These are phyloP conservation scores for Leccinum subgranulosum DNA, from an alignment of 768 basidiomycete genomes.

Conservation along the genomic window DNA sequence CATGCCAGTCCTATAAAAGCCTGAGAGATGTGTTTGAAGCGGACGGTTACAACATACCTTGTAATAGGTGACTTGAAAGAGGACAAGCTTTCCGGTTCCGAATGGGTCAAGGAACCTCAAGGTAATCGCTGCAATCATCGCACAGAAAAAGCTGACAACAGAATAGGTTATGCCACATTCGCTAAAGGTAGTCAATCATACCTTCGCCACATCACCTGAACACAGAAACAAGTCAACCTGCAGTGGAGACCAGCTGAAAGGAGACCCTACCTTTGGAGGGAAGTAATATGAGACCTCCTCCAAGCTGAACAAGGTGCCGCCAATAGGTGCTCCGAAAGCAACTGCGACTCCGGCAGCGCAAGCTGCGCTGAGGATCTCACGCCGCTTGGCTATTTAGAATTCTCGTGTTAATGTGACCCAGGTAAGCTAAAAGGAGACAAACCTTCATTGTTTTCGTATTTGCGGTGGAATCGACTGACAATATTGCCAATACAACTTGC, in stretches of 20 bases:
- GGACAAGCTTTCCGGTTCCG: conserved; percentile 88
- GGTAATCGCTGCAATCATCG: conserved; percentile 95
- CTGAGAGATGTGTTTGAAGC: conserved; percentile 1
- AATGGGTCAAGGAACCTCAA: conserved; percentile 93
- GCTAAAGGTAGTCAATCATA: conserved; percentile 29
- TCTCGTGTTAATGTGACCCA: neutral
- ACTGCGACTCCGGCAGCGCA: conserved; percentile 98
- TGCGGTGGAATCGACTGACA: conserved; percentile 75
- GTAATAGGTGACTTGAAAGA: conserved; percentile 90
- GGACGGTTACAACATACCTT: conserved; percentile 42
- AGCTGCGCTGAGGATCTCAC: conserved; percentile 93
- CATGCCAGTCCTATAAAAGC: conserved; percentile 81
- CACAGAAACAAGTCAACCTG: conserved; percentile 2
- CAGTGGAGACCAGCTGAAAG: neutral
- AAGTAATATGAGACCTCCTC: conserved; percentile 98
- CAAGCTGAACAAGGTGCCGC: conserved; percentile 86
- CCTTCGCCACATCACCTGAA: conserved; percentile 91
- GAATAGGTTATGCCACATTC: conserved; percentile 3
- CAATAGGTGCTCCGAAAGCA: conserved; percentile 95
- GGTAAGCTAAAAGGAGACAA: conserved; percentile 11
- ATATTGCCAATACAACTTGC: conserved; percentile 93
- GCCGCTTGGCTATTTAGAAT: conserved; percentile 65
- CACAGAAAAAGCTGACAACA: conserved; percentile 87
- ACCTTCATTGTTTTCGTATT: conserved; percentile 98
- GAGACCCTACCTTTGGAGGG: conserved; percentile 71